Conservation (phyloP, 1,284 basidiomycete genomes). For the Puccinia novopanici region DNA sequence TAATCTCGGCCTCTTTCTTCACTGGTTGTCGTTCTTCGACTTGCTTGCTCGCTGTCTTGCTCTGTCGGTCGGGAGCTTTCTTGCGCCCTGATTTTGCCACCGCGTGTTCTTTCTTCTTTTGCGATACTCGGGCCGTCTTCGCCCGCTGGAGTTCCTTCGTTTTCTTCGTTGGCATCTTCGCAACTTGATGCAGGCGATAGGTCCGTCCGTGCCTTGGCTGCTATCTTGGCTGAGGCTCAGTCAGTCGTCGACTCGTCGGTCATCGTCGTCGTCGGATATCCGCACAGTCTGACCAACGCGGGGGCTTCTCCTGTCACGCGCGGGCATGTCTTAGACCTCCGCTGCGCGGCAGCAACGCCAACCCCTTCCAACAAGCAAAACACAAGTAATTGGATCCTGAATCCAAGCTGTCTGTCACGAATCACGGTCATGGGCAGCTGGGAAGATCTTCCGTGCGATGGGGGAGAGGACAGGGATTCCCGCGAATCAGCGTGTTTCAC, state of each 20-base stretch:
- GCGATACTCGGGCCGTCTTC: slow-evolving; percentile 18
- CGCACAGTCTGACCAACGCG: not conserved
- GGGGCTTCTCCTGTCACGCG: too few species aligned
- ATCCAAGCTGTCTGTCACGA: too few species aligned
- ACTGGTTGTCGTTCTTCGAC: not conserved
- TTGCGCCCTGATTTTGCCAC: not conserved
- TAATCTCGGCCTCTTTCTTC: not conserved
- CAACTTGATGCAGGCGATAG: not conserved
- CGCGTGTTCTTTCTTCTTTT: slow-evolving; percentile 24
- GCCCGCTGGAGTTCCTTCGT: not conserved
- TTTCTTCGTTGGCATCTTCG: slow-evolving; percentile 11
- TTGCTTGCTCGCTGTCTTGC: not conserved
- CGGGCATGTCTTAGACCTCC: too few species aligned
- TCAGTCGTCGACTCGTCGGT: not conserved
- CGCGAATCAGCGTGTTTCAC: too few species aligned
- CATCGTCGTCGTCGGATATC: not conserved
- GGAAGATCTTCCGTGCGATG: too few species aligned
- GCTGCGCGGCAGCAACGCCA: too few species aligned
- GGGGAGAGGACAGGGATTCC: too few species aligned
- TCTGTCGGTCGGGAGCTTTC: not conserved
- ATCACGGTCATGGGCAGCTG: too few species aligned
- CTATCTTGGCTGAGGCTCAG: not conserved
- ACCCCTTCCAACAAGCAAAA: too few species aligned
- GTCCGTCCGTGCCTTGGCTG: not conserved
- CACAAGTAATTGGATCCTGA: too few species aligned